phyloP scores from a whole-genome alignment of 2,329 filamentous ascomycete species.

The Verticillium isaacii region DNA sequence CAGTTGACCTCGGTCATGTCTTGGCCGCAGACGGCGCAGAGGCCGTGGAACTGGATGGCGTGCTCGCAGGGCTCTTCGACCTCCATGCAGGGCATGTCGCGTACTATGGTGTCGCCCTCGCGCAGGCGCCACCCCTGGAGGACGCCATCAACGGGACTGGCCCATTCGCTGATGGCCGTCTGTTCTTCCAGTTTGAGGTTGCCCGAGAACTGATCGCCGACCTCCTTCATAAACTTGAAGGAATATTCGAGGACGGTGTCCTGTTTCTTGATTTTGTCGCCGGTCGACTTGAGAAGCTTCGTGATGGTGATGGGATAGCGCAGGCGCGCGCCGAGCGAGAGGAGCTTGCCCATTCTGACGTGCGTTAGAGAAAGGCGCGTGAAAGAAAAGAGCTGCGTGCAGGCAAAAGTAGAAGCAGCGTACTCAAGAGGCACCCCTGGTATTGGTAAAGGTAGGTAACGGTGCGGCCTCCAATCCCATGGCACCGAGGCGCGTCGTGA shows the following conservation, averaged over 20 bases:
- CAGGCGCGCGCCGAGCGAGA: constrained; percentile 58
- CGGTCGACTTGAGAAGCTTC: constrained; percentile 70
- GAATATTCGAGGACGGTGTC: constrained; percentile 82
- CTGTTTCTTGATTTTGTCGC: constrained; percentile 70
- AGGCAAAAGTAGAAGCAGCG: not conserved
- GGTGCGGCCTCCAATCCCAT: constrained; percentile 12
- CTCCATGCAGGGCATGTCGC: constrained; percentile 58
- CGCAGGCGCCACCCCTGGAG: constrained; percentile 72
- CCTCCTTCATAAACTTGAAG: constrained; percentile 73
- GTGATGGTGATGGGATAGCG: constrained; percentile 93
- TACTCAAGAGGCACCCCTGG: constrained; percentile 11
- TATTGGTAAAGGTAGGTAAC: constrained; percentile 6
- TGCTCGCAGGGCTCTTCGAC: constrained; percentile 91
- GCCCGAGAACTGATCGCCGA: constrained; percentile 59
- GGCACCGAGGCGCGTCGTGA: constrained; percentile 7
- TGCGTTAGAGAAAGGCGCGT: constrained; percentile 3
- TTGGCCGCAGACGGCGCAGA: constrained; percentile 89
- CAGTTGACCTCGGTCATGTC: constrained; percentile 92
- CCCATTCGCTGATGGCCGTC: constrained; percentile 71
- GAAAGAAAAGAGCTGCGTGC: not conserved
- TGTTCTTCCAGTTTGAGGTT: constrained; percentile 63
- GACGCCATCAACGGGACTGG: constrained; percentile 77
- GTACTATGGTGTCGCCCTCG: constrained; percentile 59
- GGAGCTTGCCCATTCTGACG: constrained; percentile 34
- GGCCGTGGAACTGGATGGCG: constrained; percentile 82